Conservation (phyloP, 2,329 filamentous ascomycete species). For the Colletotrichum siamense region DNA sequence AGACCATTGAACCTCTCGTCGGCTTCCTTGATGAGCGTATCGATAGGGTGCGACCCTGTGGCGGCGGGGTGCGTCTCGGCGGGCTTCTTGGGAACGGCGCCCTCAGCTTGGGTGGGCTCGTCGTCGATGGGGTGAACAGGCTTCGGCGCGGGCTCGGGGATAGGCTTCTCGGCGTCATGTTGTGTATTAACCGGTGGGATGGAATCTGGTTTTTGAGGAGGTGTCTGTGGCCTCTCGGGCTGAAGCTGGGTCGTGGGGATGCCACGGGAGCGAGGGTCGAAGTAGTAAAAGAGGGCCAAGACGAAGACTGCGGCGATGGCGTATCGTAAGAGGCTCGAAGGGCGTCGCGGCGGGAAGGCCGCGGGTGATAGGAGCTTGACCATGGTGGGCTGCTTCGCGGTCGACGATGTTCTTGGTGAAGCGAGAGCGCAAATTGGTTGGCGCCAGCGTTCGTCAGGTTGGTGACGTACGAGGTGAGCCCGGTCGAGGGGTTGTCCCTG, state of each 20-base stretch:
- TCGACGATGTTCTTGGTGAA: neutral
- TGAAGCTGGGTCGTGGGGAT: neutral
- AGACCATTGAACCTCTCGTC: constrained; percentile 41
- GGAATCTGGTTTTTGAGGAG: constrained; percentile 18
- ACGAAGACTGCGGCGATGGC: constrained; percentile 69
- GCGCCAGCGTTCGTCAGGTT: neutral
- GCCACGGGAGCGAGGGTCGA: constrained; percentile 19
- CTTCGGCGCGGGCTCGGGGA: constrained; percentile 1
- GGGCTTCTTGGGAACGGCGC: constrained; percentile 3
- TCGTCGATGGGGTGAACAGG: neutral
- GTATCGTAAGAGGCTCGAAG: constrained; percentile 60
- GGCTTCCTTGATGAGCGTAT: constrained; percentile 46
- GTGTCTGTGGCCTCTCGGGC: constrained; percentile 12
- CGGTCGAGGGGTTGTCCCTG: neutral
- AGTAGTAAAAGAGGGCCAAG: constrained; percentile 36
- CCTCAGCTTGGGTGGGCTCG: neutral
- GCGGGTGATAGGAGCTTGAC: constrained; percentile 40
- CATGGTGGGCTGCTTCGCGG: neutral
- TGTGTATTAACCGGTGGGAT: constrained; percentile 16
- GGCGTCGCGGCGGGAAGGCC: constrained; percentile 45
- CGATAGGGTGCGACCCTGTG: constrained; percentile 45
- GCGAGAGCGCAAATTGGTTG: neutral
- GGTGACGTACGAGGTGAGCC: neutral
- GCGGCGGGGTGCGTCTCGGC: constrained; percentile 15
- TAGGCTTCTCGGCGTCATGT: constrained; percentile 8